These are phyloP conservation scores for Colletotrichum neosansevieriae DNA, from an alignment of 2,329 filamentous ascomycete genomes.

Conservation along the genomic window DNA sequence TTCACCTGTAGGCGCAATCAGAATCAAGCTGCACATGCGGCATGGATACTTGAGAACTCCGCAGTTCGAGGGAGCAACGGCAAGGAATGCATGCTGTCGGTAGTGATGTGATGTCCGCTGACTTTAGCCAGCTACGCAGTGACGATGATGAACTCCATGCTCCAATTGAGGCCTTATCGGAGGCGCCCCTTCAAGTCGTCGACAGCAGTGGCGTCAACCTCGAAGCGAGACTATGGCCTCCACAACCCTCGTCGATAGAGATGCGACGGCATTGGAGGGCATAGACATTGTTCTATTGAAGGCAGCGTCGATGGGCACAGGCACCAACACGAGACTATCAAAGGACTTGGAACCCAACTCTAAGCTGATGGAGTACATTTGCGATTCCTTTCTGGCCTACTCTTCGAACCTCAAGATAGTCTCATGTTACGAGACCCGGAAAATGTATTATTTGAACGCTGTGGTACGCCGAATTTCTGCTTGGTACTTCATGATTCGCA, in stretches of 20 bases:
- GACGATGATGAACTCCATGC: neutral
- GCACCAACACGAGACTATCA: conserved; percentile 1
- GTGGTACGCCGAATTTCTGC: too few species aligned
- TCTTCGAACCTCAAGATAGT: conserved; percentile 41
- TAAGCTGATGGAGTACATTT: neutral
- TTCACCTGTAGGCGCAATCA: too few species aligned
- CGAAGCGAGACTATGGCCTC: conserved; percentile 8
- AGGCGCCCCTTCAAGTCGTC: neutral
- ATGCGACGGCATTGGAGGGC: neutral
- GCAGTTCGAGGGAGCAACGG: too few species aligned
- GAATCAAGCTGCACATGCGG: too few species aligned
- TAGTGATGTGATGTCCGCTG: neutral
- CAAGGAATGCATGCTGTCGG: neutral
- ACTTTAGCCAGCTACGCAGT: neutral
- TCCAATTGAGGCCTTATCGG: neutral
- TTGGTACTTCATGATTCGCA: too few species aligned
- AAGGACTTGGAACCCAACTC: conserved; percentile 21
- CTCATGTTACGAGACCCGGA: conserved; percentile 46
- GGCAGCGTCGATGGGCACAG: neutral
- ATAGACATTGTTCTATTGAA: conserved; percentile 2
- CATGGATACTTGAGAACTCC: too few species aligned
- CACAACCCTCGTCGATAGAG: neutral
- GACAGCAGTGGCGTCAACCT: neutral
- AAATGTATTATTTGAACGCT: conserved; percentile 30
- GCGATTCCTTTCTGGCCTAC: neutral